A percentile compares a stretch with the other conserved stretches of the same genome.
These are phyloP conservation scores for Gynochthodes officinalis DNA, from an alignment of 257 asterid genomes.

Conservation along the genomic window DNA sequence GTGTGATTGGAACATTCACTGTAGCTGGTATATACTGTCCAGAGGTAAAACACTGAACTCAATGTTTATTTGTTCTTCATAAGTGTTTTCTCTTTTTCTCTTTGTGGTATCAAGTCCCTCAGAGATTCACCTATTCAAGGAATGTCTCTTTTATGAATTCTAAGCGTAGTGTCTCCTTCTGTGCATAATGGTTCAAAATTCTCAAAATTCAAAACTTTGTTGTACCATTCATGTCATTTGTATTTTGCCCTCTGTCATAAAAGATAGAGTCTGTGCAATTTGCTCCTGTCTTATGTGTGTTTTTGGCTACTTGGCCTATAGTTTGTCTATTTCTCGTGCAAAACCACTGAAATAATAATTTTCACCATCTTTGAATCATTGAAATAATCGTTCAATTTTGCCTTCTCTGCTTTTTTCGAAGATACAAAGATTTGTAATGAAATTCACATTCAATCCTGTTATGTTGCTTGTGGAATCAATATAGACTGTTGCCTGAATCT, in stretches of 20 bases:
- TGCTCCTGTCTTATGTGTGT: not conserved
- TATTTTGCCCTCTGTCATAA: not conserved
- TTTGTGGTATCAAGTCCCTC: not conserved
- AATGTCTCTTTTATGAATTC: not conserved
- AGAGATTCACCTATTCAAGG: too few relatives aligned
- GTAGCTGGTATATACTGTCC: constrained; percentile 57
- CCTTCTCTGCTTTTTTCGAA: too few relatives aligned
- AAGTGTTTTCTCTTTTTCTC: not conserved
- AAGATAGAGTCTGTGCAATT: not conserved
- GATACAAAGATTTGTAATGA: not conserved
- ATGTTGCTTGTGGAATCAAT: not conserved
- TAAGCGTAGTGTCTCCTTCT: not conserved
- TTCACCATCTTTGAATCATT: not conserved
- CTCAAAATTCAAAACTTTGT: too few relatives aligned
- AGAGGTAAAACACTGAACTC: constrained; percentile 45
- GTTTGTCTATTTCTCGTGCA: not conserved
- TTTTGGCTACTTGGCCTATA: not conserved
- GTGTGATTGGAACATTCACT: constrained; percentile 47
- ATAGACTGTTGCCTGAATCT: not conserved
- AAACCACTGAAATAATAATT: not conserved
- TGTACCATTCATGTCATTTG: not conserved
- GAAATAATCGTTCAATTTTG: not conserved
- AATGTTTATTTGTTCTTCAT: not conserved
- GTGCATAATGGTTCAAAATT: not conserved
- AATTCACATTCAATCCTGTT: not conserved